These are phyloP conservation scores for Pleurotus djamor DNA, from an alignment of 768 basidiomycete species.

Conservation along the genomic window DNA sequence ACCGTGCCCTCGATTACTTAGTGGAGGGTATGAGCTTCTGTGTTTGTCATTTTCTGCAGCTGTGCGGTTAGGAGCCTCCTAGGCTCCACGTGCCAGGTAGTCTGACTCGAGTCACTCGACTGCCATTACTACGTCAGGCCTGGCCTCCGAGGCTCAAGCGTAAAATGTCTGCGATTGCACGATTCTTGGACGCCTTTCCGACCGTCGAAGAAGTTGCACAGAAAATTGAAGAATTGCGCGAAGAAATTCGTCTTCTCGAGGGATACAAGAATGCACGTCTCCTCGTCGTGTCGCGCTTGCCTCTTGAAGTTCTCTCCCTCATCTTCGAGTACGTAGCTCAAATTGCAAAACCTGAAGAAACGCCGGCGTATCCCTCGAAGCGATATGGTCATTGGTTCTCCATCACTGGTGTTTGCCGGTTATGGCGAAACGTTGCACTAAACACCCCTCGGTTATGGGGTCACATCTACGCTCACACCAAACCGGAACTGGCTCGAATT, in stretches of 20 bases:
- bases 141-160: too few relatives aligned
- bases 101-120: too few relatives aligned
- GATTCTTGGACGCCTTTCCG: neutral
- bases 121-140: too few relatives aligned
- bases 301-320: neutral
- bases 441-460: neutral
- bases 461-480: neutral
- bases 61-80: too few relatives aligned
- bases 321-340: neutral
- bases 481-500: neutral
- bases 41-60: too few relatives aligned
- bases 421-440: neutral
- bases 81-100: too few relatives aligned
- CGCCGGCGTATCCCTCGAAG: neutral
- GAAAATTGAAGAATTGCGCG: neutral
- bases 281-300: neutral
- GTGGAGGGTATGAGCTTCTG: too few relatives aligned
- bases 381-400: neutral
- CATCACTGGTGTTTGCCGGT: neutral
- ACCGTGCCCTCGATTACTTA: too few relatives aligned
- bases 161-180: too few relatives aligned
- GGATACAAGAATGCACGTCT: neutral
- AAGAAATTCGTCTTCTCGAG: neutral
- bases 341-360: neutral
- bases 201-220: neutral